These are phyloP conservation scores for Cynara cardunculus DNA, from an alignment of 129 eudicot species.

Conservation along the genomic window DNA sequence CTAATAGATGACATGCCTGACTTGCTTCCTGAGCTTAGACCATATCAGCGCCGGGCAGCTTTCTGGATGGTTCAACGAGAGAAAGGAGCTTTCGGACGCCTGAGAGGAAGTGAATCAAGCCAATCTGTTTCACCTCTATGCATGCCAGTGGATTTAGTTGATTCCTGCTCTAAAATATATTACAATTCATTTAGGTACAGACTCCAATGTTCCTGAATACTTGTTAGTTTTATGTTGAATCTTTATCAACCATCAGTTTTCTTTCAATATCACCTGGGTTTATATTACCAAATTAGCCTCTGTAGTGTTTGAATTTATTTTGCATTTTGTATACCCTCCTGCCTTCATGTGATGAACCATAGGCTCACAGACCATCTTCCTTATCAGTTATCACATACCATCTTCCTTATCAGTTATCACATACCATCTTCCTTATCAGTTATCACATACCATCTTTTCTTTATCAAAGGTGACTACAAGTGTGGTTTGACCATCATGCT, in stretches of 20 bases:
- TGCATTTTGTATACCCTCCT: too few relatives aligned
- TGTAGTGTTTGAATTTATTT: background rate
- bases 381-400: too few relatives aligned
- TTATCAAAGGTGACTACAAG: too few relatives aligned
- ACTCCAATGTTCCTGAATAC: background rate
- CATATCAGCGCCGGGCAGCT: slow-evolving; percentile 95
- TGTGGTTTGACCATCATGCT: too few relatives aligned
- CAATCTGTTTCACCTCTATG: slow-evolving; percentile 64
- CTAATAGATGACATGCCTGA: slow-evolving; percentile 68
- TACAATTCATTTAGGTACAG: slow-evolving; percentile 89
- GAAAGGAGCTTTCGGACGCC: slow-evolving; percentile 42
- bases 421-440: too few relatives aligned
- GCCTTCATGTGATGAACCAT: too few relatives aligned
- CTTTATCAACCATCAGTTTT: background rate
- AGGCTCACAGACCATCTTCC: too few relatives aligned
- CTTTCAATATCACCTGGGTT: background rate
- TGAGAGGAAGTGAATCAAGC: slow-evolving; percentile 38
- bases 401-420: too few relatives aligned
- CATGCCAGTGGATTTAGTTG: slow-evolving; percentile 70
- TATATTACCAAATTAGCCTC: background rate
- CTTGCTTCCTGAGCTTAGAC: slow-evolving; percentile 88
- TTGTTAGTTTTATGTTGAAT: slow-evolving; percentile 1
- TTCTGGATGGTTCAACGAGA: slow-evolving; percentile 94
- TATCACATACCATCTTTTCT: too few relatives aligned
- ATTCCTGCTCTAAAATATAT: slow-evolving; percentile 62